Base-by-base conservation (phyloP, 2,329 filamentous ascomycete species). In the Colletotrichum agaves region DNA sequence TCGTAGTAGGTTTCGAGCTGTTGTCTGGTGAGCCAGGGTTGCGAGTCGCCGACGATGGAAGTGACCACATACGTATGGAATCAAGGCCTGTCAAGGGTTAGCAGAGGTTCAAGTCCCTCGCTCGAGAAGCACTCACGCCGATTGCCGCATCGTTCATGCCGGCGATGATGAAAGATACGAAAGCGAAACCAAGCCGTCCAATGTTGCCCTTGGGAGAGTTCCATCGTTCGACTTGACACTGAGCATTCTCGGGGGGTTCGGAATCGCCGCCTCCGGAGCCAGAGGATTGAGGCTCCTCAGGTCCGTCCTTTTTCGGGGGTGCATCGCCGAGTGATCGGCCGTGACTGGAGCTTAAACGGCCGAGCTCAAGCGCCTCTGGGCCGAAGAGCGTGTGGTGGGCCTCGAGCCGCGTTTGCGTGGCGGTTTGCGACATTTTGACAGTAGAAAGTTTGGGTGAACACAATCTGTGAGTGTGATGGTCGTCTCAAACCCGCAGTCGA, bases 91-190 rank as follows among this genome's bases (percentile, higher is more conserved):
- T 33, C 2, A 37, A 33, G 4, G 4, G 62, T 49, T 12, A 49
- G 43, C 41, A 17, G 3, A 5, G 1, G n/a, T 19, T 19, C 13
- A 43, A 17, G 4, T 17, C 12, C 4, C 21, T 23, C 2, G 7
- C 2, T 19, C 11, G 2, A 13, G 3, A 4, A 33, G 76, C 6
- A 27, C 81, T 63, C 80, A 86, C 86, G 58, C 88, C 87, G 60
- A 87, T 84, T 15, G 87, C 84, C 3, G 85, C 88, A 75, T 91
- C 89, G 69, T 90, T 90, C 77, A 87, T 83, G 0, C 89, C 89
- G 69, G 88, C 84, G 47, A 90, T 81, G 2, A 87, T 79, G 66
- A 90, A 89, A 0, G 85, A 84, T 74, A 86, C 81, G 72, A 90
- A 89, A 0, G 86, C 84, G 41, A 81, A 80, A 0, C 44, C 73